Evolutionary conservation across 2,329 filamentous ascomycete genomes (phyloP), one percentile per base, ranked within the genome.

Genomic region (Fragosphaeria purpurea): DNA sequence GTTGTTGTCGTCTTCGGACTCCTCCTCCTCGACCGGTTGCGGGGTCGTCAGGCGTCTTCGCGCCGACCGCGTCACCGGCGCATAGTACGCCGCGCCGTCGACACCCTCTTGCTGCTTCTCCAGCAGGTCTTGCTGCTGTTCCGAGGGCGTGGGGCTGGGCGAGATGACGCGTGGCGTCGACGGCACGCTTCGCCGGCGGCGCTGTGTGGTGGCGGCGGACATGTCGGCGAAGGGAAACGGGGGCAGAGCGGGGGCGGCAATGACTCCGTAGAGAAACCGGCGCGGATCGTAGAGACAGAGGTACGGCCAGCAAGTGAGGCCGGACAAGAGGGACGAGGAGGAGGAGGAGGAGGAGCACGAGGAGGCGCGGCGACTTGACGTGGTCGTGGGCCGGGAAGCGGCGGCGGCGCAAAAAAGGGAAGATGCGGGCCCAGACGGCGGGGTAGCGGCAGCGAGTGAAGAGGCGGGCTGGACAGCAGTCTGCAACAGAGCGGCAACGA

Each of bases 141-240:
- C 80, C 30, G 80, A 83, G 1, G 81, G 81, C 2, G 85, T 84
- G 41, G 90, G 89, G 50, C 88, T 93, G 41, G 90, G 89, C 10
- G 88, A 94, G 59, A 93, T 94, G 59, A 96, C 86, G 62, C 88
- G 84, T 61, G 89, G 89, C 51, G 85, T 93, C 51, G 78, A 77
- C 51, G 90, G 89, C 52, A 93, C 73, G 58, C 73, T 71, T 48
- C 68, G 65, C 52, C 70, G 72, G 53, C 72, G 63, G 50, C 78
- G 73, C 71, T 83, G 80, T 61, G 37, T 45, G 12, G 50, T 11
- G 30, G 53, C 43, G 12, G 51, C 48, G 22, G 50, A 39, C 55
- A 57, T 57, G 47, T 46, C 46, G 50, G 40, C 40, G 32, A 68
- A 70, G 7, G 70, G 67, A 54, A 85, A 85, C 40, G 78, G 76